Conservation (phyloP, 441 rosid species). For the Adansonia rubrostipa region DNA sequence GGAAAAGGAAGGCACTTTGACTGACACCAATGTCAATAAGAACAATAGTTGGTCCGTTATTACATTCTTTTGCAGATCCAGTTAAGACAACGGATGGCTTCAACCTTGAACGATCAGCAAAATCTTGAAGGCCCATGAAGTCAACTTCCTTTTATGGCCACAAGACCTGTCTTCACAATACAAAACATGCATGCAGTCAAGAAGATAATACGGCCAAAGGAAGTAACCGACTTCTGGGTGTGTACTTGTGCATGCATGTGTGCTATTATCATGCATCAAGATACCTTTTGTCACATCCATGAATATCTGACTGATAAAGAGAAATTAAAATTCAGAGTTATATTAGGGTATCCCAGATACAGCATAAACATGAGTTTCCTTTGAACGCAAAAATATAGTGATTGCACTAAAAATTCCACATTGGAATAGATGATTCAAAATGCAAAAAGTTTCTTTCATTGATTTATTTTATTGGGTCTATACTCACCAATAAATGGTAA, state of each 20-base stretch:
- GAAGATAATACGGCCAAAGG: background rate
- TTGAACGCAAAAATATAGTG: background rate
- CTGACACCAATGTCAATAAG: conserved; percentile 69
- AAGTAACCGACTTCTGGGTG: background rate
- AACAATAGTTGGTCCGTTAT: conserved; percentile 59
- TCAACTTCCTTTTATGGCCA: conserved; percentile 11
- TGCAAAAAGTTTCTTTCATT: background rate
- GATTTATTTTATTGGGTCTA: background rate
- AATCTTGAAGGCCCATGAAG: conserved; percentile 40
- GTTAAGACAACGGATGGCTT: conserved; percentile 44
- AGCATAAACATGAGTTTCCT: background rate
- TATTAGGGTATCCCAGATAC: background rate
- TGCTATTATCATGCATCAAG: conserved; percentile 15
- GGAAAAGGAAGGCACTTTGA: conserved; percentile 66
- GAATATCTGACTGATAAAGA: background rate
- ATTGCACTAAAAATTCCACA: background rate
- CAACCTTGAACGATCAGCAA: conserved; percentile 36
- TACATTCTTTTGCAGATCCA: conserved; percentile 64
- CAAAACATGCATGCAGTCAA: background rate
- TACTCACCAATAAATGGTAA: background rate
- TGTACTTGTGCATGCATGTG: background rate
- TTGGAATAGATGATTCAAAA: background rate
- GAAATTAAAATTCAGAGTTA: background rate
- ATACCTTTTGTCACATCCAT: background rate
- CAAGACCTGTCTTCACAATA: conserved; percentile 9